phyloP scores from a whole-genome alignment of 495 filamentous ascomycete genomes.

The Penicillium malachiteum region DNA sequence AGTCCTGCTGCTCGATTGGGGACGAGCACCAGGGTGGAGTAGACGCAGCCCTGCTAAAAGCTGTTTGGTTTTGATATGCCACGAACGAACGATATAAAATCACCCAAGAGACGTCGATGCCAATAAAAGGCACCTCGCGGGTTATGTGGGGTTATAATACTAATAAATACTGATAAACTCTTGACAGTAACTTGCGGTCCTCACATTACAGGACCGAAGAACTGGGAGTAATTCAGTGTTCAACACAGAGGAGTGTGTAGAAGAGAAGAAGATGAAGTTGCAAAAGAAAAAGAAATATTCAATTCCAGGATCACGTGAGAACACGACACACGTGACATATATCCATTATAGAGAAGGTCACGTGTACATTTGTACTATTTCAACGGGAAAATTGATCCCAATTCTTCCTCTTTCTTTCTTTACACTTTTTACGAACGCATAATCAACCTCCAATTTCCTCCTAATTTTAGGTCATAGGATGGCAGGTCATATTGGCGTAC shows the following conservation, averaged over 20 bases:
- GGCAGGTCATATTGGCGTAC: slow-evolving; percentile 57
- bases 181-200: slow-evolving; percentile 1
- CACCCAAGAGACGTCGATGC: slow-evolving; percentile 41
- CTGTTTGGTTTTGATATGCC: slow-evolving; percentile 55
- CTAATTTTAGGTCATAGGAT: slow-evolving; percentile 37
- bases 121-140: slow-evolving; percentile 43
- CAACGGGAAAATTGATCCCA: slow-evolving; percentile 12
- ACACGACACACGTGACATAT: slow-evolving; percentile 15
- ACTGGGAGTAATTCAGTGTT: neutral
- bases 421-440: slow-evolving; percentile 53
- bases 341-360: slow-evolving; percentile 5
- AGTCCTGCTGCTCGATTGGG: slow-evolving; percentile 49
- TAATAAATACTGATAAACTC: neutral
- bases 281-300: neutral
- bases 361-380: slow-evolving; percentile 22
- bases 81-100: slow-evolving; percentile 53
- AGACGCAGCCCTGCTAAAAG: slow-evolving; percentile 57
- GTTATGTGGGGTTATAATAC: slow-evolving; percentile 38
- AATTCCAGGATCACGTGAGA: neutral
- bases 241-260: neutral
- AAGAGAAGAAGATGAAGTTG: slow-evolving; percentile 6
- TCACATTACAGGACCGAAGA: slow-evolving; percentile 16
- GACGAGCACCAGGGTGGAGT: slow-evolving; percentile 54
- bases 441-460: slow-evolving; percentile 53
- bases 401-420: slow-evolving; percentile 28